A percentile compares a stretch with the other conserved stretches of the same genome.
Evolutionary conservation across 257 asterid species (phyloP).

Genomic region (Salvia hispanica): DNA sequence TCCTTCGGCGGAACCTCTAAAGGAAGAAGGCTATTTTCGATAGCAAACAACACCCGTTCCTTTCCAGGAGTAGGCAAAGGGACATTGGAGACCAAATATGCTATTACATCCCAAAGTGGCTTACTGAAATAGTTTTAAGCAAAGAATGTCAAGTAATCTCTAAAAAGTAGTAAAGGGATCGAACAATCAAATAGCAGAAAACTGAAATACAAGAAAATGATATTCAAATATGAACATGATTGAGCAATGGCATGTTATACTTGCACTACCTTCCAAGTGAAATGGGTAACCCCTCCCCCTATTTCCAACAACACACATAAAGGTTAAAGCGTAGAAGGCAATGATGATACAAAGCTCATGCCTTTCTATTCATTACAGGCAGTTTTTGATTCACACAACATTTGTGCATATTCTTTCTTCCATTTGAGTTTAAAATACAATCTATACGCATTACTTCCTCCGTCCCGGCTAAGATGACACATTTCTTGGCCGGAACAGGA

Average conservation of each 20-base stretch:
- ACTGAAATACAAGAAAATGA: background rate
- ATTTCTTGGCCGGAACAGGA: too few species aligned
- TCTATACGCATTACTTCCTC: too few species aligned
- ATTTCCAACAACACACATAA: conserved; percentile 17
- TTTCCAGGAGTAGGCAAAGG: conserved; percentile 96
- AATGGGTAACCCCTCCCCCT: background rate
- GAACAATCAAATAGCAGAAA: conserved; percentile 12
- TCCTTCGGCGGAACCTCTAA: conserved; percentile 93
- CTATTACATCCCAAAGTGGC: conserved; percentile 93
- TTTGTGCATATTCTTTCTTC: background rate
- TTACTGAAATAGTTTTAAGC: conserved; percentile 67
- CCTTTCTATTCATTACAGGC: background rate
- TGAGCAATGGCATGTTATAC: background rate
- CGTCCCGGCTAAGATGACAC: too few species aligned
- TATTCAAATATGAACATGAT: conserved; percentile 11
- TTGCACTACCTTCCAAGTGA: background rate
- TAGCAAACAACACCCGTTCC: conserved; percentile 82
- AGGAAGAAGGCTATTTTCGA: conserved; percentile 85
- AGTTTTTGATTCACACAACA: background rate
- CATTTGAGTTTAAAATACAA: background rate
- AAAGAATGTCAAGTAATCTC: conserved; percentile 30
- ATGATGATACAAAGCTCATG: background rate
- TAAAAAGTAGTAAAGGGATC: conserved; percentile 24
- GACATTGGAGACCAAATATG: conserved; percentile 71
- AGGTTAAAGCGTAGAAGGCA: background rate